A percentile compares a stretch with the other conserved stretches of the same genome.
Evolutionary conservation across 805 yeast species (phyloP).

Genomic region (Ogataea parapolymorpha): DNA sequence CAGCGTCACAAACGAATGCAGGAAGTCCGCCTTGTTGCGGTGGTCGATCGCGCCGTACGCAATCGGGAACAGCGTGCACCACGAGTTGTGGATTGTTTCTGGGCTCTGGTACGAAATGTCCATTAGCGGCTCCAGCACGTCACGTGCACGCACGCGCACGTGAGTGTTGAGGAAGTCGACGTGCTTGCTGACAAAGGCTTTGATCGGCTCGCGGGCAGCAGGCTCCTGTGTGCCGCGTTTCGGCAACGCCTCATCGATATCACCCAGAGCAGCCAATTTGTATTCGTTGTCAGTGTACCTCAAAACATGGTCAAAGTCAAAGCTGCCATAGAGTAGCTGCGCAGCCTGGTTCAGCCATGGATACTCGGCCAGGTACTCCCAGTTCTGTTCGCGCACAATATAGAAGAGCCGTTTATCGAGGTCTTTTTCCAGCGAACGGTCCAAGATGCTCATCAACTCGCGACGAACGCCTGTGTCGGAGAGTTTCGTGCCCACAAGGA

Average conservation of each 20-base stretch:
- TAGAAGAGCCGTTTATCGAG: slow-evolving; percentile 78
- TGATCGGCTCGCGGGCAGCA: slow-evolving; percentile 20
- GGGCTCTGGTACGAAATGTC: slow-evolving; percentile 82
- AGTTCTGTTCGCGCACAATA: slow-evolving; percentile 90
- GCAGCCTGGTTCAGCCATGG: slow-evolving; percentile 94
- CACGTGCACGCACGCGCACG: slow-evolving; percentile 47
- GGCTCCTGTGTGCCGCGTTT: slow-evolving; percentile 12
- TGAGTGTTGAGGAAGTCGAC: slow-evolving; percentile 20
- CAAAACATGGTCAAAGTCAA: slow-evolving; percentile 49
- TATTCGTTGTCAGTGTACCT: slow-evolving; percentile 46
- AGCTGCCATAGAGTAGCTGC: slow-evolving; percentile 78
- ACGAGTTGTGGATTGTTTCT: slow-evolving; percentile 72
- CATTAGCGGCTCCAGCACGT: slow-evolving; percentile 65
- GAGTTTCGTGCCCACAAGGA: slow-evolving; percentile 86
- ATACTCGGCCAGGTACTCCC: slow-evolving; percentile 93
- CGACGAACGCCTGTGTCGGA: slow-evolving; percentile 72
- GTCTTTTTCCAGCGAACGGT: slow-evolving; percentile 73
- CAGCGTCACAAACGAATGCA: slow-evolving; percentile 73
- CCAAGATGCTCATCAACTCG: slow-evolving; percentile 74
- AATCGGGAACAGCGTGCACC: slow-evolving; percentile 82
- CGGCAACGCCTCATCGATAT: slow-evolving; percentile 36
- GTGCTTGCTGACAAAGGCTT: slow-evolving; percentile 23
- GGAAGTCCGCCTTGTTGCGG: slow-evolving; percentile 78
- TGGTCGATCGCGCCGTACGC: slow-evolving; percentile 72
- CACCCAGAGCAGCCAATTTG: slow-evolving; percentile 50